A percentile compares a stretch with the other conserved stretches of the same genome.
These are phyloP conservation scores for Nakazawaea ishiwadae DNA, from an alignment of 805 yeast genomes.

Conservation along the genomic window DNA sequence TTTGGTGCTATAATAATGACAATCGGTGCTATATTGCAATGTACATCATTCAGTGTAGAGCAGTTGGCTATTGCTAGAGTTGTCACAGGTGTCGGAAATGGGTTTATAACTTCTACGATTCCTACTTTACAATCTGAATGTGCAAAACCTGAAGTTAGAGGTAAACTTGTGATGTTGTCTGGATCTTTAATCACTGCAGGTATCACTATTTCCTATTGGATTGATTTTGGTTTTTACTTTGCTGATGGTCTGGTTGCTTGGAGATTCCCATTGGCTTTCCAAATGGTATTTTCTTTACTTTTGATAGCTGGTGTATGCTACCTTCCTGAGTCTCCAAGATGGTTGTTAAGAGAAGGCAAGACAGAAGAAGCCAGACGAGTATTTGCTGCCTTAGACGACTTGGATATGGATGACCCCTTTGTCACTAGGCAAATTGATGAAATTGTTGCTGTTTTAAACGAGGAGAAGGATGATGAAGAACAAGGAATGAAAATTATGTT, in stretches of 20 bases:
- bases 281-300: conserved; percentile 31
- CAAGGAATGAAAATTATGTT: conserved; percentile 26
- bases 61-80: conserved; percentile 40
- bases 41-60: conserved; percentile 32
- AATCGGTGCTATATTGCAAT: conserved; percentile 31
- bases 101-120: conserved; percentile 38
- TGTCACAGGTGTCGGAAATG: conserved; percentile 41
- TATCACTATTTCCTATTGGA: conserved; percentile 39
- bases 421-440: conserved; percentile 17
- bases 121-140: conserved; percentile 45
- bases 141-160: conserved; percentile 32
- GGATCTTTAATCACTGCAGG: conserved; percentile 37
- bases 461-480: conserved; percentile 17
- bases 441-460: conserved; percentile 16
- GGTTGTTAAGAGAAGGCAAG: conserved; percentile 41
- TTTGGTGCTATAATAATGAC: conserved; percentile 33
- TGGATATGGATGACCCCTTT: conserved; percentile 13
- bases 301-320: conserved; percentile 21
- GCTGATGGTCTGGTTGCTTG: conserved; percentile 31
- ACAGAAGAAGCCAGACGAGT: conserved; percentile 35
- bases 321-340: conserved; percentile 51
- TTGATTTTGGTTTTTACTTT: conserved; percentile 37
- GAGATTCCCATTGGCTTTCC: conserved; percentile 44
- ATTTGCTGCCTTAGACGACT: conserved; percentile 34
- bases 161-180: conserved; percentile 33